Evolutionary conservation across 2,329 filamentous ascomycete genomes (phyloP).

Genomic region (Monilinia aucupariae): DNA sequence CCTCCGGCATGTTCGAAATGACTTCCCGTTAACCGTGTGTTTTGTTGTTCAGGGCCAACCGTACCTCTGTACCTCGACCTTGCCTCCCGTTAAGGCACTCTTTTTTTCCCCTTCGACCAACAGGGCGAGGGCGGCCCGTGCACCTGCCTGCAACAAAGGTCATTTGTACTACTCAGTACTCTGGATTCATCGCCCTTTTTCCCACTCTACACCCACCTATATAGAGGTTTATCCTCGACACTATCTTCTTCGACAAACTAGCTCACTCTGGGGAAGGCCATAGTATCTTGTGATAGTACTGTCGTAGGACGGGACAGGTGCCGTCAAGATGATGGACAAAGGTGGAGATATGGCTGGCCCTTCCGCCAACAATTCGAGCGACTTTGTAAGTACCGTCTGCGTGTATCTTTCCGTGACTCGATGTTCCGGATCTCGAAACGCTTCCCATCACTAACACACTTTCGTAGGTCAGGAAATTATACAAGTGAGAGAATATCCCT

Average conservation of each 20-base stretch:
- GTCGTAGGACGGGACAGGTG: conserved; percentile 5
- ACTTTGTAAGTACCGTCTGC: conserved; percentile 69
- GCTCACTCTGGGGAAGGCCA: not conserved
- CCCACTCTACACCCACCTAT: not conserved
- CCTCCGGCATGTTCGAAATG: conserved; percentile 7
- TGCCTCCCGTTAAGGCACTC: conserved; percentile 5
- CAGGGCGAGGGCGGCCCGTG: not conserved
- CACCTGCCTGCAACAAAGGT: conserved; percentile 10
- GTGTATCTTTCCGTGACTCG: not conserved
- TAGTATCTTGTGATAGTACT: not conserved
- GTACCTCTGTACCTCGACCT: no score
- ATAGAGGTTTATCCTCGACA: conserved; percentile 8
- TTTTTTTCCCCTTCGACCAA: not conserved
- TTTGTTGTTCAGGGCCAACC: not conserved
- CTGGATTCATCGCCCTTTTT: not conserved
- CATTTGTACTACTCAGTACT: conserved; percentile 8
- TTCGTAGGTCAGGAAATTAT: conserved; percentile 85
- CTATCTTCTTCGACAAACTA: not conserved
- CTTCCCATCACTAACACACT: conserved; percentile 21
- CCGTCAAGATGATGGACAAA: conserved; percentile 33
- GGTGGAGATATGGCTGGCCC: conserved; percentile 31
- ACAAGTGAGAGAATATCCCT: conserved; percentile 63
- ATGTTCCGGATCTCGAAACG: not conserved
- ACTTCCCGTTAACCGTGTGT: conserved; percentile 8
- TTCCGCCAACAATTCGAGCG: conserved; percentile 76